Evolutionary conservation across 2,329 filamentous ascomycete genomes (phyloP).

Genomic region (Knufia fluminis): DNA sequence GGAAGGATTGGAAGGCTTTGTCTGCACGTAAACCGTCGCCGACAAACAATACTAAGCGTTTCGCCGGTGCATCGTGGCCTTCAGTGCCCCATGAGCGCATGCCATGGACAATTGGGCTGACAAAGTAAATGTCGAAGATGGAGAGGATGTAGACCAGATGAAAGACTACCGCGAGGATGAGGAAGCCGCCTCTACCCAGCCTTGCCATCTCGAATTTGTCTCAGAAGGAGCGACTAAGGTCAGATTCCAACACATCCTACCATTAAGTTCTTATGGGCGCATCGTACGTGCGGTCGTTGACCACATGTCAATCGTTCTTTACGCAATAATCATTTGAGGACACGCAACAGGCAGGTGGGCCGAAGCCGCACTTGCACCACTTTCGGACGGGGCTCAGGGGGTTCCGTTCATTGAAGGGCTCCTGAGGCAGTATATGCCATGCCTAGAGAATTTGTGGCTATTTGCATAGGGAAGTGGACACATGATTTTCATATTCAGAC

Average conservation of each 20-base stretch:
- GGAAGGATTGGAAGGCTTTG: slow-evolving; percentile 91
- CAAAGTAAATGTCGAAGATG: slow-evolving; percentile 98
- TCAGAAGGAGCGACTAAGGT: slow-evolving; percentile 22
- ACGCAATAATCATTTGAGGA: neutral
- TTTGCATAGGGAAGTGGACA: too few species aligned
- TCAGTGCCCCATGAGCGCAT: slow-evolving; percentile 76
- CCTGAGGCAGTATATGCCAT: too few species aligned
- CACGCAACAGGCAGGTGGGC: slow-evolving; percentile 4
- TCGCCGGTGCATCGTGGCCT: slow-evolving; percentile 63
- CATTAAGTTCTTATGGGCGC: neutral
- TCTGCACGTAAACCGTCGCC: slow-evolving; percentile 96
- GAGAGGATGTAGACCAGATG: slow-evolving; percentile 89
- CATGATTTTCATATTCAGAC: too few species aligned
- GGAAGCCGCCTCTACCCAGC: slow-evolving; percentile 66
- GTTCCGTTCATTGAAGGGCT: too few species aligned
- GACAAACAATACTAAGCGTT: slow-evolving; percentile 85
- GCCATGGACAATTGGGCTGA: slow-evolving; percentile 91
- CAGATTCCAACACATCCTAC: slow-evolving; percentile 9
- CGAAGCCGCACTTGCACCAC: slow-evolving; percentile 1
- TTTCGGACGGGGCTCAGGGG: too few species aligned
- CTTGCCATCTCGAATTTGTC: slow-evolving; percentile 35
- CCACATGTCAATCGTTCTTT: neutral
- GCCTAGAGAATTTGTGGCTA: too few species aligned
- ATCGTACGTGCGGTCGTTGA: neutral
- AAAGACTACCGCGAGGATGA: slow-evolving; percentile 82